Base-by-base conservation (phyloP, 164 flowering plant genomes). In the Magnolia officinalis region DNA sequence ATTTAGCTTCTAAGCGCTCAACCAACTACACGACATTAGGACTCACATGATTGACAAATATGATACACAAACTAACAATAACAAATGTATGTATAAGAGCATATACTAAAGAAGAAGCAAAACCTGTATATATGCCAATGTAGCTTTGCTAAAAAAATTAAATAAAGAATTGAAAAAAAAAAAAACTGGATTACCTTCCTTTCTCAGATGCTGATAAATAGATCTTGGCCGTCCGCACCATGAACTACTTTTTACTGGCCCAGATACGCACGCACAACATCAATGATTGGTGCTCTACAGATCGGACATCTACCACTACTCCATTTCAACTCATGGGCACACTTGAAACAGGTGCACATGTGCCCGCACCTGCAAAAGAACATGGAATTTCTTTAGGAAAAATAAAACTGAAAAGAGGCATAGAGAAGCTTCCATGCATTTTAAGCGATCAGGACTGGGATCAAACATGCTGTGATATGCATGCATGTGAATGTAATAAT, bases 331-430 rank as follows among this genome's bases (percentile, higher is more conserved):
- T 93, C 97, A 50, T 90, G 86, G 1, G 92, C 97, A 79, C 98
- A 95, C 71, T 86, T 87, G 78, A 89, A 87, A 80, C 98, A 95
- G 20, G 97, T 88, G 82, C 98, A 95, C 98, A 95, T 91, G 85
- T 95, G 98, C 68, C 98, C 98, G 77, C 97, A 93, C 82, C 98
- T 92, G 89, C 75, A 78, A 59, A 55, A 13, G 26, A 78, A 73
- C 7, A 45, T 61, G 37, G 16, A 20, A 49, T 24, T 29, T 24
- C 10, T 14, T 72, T 13, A 59, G 16, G 6, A 61, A 29, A 31
- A 29, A 8, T 58, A 52, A 14, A 52, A 52, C 9, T 8, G 14
- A 14, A 52, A 52, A 8, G 14, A 14, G 14, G 58, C 9, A 52
- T 52, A 52, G 58, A 52, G 58, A 52, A 52, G 14, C 14, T 52